Evolutionary conservation across 257 asterid species (phyloP).

Genomic region (Parsonsia alboflavescens): DNA sequence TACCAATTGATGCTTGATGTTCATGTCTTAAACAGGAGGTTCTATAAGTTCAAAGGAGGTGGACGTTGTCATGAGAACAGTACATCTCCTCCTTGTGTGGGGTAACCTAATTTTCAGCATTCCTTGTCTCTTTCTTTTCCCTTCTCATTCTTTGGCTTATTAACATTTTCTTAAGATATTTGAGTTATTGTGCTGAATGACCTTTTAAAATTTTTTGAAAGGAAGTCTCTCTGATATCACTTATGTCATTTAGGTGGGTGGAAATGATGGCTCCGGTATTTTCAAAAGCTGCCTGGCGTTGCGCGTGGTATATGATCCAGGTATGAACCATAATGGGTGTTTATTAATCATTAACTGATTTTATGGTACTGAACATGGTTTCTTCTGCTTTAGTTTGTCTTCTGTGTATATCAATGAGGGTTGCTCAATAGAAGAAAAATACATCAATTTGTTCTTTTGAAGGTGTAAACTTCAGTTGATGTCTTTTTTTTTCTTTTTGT

Average conservation of each 20-base stretch:
- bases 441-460: background rate
- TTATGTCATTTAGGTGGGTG: constrained; percentile 63
- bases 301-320: constrained; percentile 90
- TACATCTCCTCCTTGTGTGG: constrained; percentile 80
- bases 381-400: background rate
- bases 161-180: too few relatives aligned
- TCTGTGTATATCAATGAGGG: background rate
- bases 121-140: background rate
- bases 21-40: constrained; percentile 46
- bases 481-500: too few relatives aligned
- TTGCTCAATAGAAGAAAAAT: background rate
- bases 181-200: background rate
- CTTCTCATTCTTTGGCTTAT: background rate
- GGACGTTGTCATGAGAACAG: constrained; percentile 54
- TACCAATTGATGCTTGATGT: constrained; percentile 1
- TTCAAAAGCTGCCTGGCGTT: constrained; percentile 88
- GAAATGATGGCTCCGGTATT: constrained; percentile 99
- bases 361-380: background rate
- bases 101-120: constrained; percentile 36
- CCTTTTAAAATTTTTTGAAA: background rate
- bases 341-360: background rate
- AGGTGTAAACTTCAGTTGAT: background rate
- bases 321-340: constrained; percentile 22
- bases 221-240: background rate
- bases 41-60: constrained; percentile 44